Evolutionary conservation across 225 moss, liverwort and hornwort genomes (phyloP).

Genomic region (Lunularia cruciata): DNA sequence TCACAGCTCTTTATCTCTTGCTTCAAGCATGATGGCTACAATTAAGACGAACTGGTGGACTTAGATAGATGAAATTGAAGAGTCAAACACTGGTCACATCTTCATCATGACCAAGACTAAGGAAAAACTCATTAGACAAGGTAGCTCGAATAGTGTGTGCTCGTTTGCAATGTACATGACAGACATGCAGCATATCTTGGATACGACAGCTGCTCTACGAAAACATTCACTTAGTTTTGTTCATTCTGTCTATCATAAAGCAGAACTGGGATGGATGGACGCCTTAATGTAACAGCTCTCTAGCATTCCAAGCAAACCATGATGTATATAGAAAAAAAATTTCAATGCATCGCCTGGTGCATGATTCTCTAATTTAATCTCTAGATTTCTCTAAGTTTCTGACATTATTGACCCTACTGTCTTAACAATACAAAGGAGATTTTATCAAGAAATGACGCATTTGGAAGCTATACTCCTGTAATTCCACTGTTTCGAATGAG

Average conservation of each 20-base stretch:
- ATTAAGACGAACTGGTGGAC: too few relatives aligned
- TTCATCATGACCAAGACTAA: neutral
- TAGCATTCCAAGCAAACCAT: conserved; percentile 7
- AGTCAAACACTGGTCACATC: too few relatives aligned
- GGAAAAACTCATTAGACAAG: neutral
- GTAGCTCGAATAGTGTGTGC: conserved; percentile 1
- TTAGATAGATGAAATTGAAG: too few relatives aligned
- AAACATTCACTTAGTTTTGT: conserved; percentile 1
- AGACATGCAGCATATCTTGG: conserved; percentile 5
- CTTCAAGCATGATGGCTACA: too few relatives aligned
- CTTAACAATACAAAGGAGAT: conserved; percentile 24
- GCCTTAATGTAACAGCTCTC: conserved; percentile 11
- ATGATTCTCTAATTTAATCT: neutral
- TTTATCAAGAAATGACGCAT: conserved; percentile 17
- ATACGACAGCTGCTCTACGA: neutral
- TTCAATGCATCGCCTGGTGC: conserved; percentile 15
- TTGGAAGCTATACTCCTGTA: conserved; percentile 17
- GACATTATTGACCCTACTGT: conserved; percentile 11
- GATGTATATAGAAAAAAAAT: conserved; percentile 14
- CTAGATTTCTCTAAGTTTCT: conserved; percentile 20
- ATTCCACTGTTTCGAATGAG: conserved; percentile 17
- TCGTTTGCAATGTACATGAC: conserved; percentile 13
- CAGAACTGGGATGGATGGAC: conserved; percentile 4
- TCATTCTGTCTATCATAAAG: neutral
- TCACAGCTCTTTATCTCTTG: too few relatives aligned